These are phyloP conservation scores for Stagonosporopsis cucurbitacearum DNA, from an alignment of 2,329 filamentous ascomycete species.

Conservation along the genomic window DNA sequence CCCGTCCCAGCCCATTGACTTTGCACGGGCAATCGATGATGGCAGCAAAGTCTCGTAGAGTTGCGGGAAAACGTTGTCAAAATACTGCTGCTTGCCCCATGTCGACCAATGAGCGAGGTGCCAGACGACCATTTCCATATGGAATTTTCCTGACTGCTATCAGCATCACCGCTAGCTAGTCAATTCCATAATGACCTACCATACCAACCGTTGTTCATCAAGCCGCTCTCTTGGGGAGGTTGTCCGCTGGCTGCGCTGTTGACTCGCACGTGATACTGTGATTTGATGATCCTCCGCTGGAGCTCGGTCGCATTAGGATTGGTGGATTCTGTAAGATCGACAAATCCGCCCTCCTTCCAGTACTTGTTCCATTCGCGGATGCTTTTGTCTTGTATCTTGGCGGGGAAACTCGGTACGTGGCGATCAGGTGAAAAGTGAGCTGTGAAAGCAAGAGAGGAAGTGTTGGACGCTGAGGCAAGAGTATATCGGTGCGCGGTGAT, in stretches of 20 bases:
- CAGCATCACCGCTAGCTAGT: background rate
- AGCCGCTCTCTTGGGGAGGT: slow-evolving; percentile 55
- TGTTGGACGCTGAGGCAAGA: slow-evolving; percentile 7
- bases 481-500: slow-evolving; percentile 40
- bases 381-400: slow-evolving; percentile 41
- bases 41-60: slow-evolving; percentile 56
- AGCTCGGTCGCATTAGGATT: slow-evolving; percentile 56
- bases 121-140: slow-evolving; percentile 62
- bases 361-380: slow-evolving; percentile 55
- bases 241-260: slow-evolving; percentile 58
- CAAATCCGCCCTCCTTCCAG: slow-evolving; percentile 58
- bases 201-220: slow-evolving; percentile 62
- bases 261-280: slow-evolving; percentile 60
- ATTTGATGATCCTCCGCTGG: slow-evolving; percentile 58
- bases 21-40: slow-evolving; percentile 42
- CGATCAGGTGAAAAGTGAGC: slow-evolving; percentile 35
- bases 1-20: slow-evolving; percentile 48
- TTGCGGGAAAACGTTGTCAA: slow-evolving; percentile 53
- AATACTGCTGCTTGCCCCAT: slow-evolving; percentile 55
- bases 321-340: slow-evolving; percentile 54
- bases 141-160: slow-evolving; percentile 52
- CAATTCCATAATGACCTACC: slow-evolving; percentile 46
- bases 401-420: slow-evolving; percentile 28
- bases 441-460: slow-evolving; percentile 27
- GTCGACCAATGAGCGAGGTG: slow-evolving; percentile 58